Conservation (phyloP, 768 basidiomycete species). For the Suillus tomentosus region DNA sequence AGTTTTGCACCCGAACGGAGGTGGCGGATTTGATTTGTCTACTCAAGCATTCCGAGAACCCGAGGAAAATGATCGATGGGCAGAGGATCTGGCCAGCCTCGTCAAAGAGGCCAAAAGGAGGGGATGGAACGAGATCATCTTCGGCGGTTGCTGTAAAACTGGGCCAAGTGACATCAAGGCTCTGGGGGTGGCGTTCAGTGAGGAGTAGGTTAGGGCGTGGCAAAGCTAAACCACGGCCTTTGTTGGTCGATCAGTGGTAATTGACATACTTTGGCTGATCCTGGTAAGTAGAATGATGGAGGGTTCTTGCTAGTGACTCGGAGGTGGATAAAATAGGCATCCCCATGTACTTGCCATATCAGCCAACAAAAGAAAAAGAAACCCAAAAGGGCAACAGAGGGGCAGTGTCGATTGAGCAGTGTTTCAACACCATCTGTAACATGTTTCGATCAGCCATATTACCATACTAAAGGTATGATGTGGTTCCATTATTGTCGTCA, state of each 20-base stretch:
- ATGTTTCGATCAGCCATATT: neutral
- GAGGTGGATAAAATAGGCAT: neutral
- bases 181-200: slow-evolving; percentile 11
- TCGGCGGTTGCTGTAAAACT: slow-evolving; percentile 73
- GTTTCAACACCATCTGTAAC: neutral
- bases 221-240: neutral
- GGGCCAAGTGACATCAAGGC: slow-evolving; percentile 51
- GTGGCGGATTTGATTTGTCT: slow-evolving; percentile 52
- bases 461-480: neutral
- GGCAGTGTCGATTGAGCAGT: neutral
- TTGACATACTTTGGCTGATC: neutral
- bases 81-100: slow-evolving; percentile 29
- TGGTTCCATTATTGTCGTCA: neutral
- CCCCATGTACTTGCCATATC: neutral
- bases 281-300: slow-evolving; percentile 1
- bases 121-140: slow-evolving; percentile 52
- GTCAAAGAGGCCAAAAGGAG: slow-evolving; percentile 23
- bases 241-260: neutral
- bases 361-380: neutral
- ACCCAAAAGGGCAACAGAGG: neutral
- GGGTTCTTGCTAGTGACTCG: neutral
- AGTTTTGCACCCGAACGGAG: slow-evolving; percentile 75
- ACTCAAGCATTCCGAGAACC: slow-evolving; percentile 44
- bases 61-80: slow-evolving; percentile 35
- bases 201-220: neutral